These are phyloP conservation scores for Parafenestella ontariensis DNA, from an alignment of 2,329 filamentous ascomycete species.

Conservation along the genomic window DNA sequence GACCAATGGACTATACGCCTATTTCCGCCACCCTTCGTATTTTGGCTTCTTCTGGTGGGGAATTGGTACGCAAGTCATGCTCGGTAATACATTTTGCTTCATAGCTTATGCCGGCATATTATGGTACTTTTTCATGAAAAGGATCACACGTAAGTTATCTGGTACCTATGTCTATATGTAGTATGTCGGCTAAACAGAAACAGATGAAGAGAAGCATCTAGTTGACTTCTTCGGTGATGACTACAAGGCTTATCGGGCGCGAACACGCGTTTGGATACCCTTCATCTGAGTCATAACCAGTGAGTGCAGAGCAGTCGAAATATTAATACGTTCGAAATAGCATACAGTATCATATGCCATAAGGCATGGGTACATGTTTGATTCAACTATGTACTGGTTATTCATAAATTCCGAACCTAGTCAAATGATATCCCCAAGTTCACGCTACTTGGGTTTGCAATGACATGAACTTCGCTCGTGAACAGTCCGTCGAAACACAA, in stretches of 20 bases:
- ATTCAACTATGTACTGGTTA: too few relatives aligned
- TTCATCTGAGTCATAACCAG: slow-evolving; percentile 60
- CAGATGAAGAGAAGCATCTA: slow-evolving; percentile 79
- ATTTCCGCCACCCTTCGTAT: slow-evolving; percentile 86
- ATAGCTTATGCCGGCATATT: slow-evolving; percentile 75
- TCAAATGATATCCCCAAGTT: too few relatives aligned
- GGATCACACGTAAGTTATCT: slow-evolving; percentile 68
- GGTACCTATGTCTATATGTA: not conserved
- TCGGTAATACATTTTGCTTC: slow-evolving; percentile 85
- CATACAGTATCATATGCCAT: not conserved
- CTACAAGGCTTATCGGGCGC: slow-evolving; percentile 75
- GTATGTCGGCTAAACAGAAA: slow-evolving; percentile 3
- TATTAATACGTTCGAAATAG: not conserved
- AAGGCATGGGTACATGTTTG: too few relatives aligned
- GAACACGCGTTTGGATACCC: slow-evolving; percentile 80
- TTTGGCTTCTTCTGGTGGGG: slow-evolving; percentile 99
- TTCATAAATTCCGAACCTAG: too few relatives aligned
- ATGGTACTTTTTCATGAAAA: slow-evolving; percentile 81
- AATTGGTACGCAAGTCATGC: slow-evolving; percentile 87
- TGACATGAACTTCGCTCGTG: too few relatives aligned
- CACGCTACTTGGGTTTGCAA: too few relatives aligned
- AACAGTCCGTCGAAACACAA: too few relatives aligned
- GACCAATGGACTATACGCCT: slow-evolving; percentile 77
- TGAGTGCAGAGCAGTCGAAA: not conserved
- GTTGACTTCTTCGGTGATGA: slow-evolving; percentile 83